Percentiles rank a stretch among this genome's conserved stretches.
Evolutionary conservation across 129 eudicot species (phyloP).

Genomic region (Artemisia argyi): DNA sequence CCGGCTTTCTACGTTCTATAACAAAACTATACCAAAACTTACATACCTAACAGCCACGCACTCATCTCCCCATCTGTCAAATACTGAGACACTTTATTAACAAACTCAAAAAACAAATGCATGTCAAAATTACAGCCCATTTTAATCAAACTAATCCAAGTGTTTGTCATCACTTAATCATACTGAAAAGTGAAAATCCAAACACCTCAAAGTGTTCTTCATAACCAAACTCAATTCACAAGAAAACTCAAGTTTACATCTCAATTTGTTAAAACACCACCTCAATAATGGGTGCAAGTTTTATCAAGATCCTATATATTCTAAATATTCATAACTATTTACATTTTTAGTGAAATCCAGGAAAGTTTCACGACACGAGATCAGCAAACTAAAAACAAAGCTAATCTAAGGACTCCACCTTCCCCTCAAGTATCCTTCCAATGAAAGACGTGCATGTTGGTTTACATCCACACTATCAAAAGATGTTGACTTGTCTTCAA

Average conservation of each 20-base stretch:
- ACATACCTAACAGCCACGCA: too few relatives aligned
- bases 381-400: background rate
- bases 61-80: too few relatives aligned
- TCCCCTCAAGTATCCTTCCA: constrained; percentile 70
- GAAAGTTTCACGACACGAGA: background rate
- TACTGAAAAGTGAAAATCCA: background rate
- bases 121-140: too few relatives aligned
- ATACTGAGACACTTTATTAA: too few relatives aligned
- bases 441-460: constrained; percentile 35
- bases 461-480: constrained; percentile 47
- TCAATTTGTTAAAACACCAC: constrained; percentile 1
- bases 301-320: background rate
- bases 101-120: too few relatives aligned
- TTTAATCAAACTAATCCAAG: too few relatives aligned
- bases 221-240: background rate
- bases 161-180: too few relatives aligned
- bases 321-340: constrained; percentile 3
- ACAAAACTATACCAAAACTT: too few relatives aligned
- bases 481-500: constrained; percentile 50
- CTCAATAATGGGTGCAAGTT: constrained; percentile 1
- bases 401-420: constrained; percentile 52
- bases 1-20: too few relatives aligned
- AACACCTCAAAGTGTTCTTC: background rate
- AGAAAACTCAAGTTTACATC: constrained; percentile 10
- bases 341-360: background rate